phyloP scores from a whole-genome alignment of 2,329 filamentous ascomycete genomes.

The Alternaria sp. region DNA sequence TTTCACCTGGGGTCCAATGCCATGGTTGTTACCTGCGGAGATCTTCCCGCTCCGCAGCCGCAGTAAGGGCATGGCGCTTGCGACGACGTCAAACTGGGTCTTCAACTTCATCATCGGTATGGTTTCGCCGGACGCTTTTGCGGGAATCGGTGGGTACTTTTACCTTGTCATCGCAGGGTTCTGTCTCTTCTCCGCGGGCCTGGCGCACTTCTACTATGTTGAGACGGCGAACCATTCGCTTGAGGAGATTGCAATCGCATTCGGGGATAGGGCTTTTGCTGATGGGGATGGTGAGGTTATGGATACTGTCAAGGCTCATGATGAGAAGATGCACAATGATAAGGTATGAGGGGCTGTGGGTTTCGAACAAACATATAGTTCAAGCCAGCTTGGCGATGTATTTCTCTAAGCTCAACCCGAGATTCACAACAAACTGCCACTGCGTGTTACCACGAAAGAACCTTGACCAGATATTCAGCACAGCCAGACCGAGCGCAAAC shows the following conservation, averaged over 20 bases:
- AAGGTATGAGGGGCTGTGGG: background rate
- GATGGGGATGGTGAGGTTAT: conserved; percentile 26
- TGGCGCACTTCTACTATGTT: conserved; percentile 52
- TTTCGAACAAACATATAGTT: background rate
- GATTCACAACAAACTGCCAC: conserved; percentile 57
- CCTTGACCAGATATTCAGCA: conserved; percentile 55
- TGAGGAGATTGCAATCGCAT: conserved; percentile 51
- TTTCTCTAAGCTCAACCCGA: conserved; percentile 50
- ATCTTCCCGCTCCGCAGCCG: conserved; percentile 47
- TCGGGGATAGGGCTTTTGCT: conserved; percentile 52
- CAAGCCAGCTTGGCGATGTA: conserved; percentile 11
- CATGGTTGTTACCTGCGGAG: conserved; percentile 48
- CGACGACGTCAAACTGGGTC: conserved; percentile 49
- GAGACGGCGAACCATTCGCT: conserved; percentile 49
- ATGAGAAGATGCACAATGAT: conserved; percentile 13
- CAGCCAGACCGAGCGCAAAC: conserved; percentile 46
- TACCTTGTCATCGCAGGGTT: conserved; percentile 51
- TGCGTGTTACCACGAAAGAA: conserved; percentile 58
- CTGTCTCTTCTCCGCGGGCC: conserved; percentile 15
- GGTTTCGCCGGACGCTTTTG: conserved; percentile 52
- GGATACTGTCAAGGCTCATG: conserved; percentile 11
- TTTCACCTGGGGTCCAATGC: conserved; percentile 51
- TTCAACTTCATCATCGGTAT: conserved; percentile 51
- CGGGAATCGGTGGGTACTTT: conserved; percentile 52
- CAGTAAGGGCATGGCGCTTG: conserved; percentile 51